phyloP scores from a whole-genome alignment of 805 yeast species.

The Blastobotrys americana region DNA sequence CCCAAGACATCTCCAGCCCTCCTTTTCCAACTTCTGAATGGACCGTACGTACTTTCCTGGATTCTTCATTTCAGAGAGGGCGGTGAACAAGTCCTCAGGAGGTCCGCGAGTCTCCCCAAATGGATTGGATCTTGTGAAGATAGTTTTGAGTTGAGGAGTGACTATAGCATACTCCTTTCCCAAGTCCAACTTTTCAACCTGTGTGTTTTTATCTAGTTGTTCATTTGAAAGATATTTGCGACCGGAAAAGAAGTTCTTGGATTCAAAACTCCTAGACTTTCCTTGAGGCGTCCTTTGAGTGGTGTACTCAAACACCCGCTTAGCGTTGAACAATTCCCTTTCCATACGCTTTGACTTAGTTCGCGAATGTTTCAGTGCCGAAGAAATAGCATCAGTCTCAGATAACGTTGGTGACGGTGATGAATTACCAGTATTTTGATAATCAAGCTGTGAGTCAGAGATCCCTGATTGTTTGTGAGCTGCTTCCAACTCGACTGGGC shows the following conservation, averaged over 20 bases:
- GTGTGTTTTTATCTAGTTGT: not conserved
- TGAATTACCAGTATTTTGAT: not conserved
- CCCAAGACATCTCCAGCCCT: constrained; percentile 51
- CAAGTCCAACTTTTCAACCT: not conserved
- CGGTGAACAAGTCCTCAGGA: constrained; percentile 20
- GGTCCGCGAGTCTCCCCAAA: constrained; percentile 9
- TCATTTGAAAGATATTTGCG: not conserved
- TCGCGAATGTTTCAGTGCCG: constrained; percentile 40
- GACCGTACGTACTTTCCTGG: constrained; percentile 24
- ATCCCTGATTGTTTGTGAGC: not conserved
- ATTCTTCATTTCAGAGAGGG: constrained; percentile 16
- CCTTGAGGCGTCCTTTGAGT: constrained; percentile 27
- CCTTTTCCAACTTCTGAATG: constrained; percentile 38
- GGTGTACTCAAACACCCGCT: constrained; percentile 49
- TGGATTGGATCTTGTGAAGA: constrained; percentile 17
- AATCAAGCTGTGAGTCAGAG: not conserved
- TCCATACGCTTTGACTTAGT: constrained; percentile 34
- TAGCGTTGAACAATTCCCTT: constrained; percentile 41
- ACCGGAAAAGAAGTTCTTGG: constrained; percentile 38
- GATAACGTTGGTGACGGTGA: not conserved
- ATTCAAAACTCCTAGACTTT: constrained; percentile 35
- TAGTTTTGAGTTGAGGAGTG: constrained; percentile 19
- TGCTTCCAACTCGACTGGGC: not conserved
- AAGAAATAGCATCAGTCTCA: constrained; percentile 23
- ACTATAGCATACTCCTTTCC: constrained; percentile 20